Conservation (phyloP, 306 rosid genomes). For the Castanea sativa region DNA sequence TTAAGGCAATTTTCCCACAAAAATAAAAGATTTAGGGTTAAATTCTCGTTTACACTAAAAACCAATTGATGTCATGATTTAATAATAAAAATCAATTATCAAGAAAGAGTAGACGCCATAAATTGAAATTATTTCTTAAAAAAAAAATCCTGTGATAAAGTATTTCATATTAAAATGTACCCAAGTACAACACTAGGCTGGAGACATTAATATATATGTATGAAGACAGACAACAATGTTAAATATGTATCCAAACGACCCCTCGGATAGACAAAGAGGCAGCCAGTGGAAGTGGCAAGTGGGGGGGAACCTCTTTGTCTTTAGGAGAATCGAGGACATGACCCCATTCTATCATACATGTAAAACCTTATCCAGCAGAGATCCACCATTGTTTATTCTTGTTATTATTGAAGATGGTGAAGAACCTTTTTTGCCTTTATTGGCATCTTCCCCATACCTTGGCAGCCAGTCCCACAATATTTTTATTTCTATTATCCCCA, state of each 20-base stretch:
- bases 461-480: not conserved
- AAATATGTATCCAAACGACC: not conserved
- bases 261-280: not conserved
- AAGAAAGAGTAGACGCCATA: rapidly evolving
- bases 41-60: no score
- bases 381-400: not conserved
- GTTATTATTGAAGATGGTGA: not conserved
- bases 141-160: no score
- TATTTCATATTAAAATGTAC: no score
- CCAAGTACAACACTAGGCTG: no score
- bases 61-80: no score
- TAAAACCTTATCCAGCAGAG: no score
- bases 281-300: not conserved
- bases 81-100: no score
- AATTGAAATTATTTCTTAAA: rapidly evolving
- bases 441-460: not conserved
- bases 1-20: no score
- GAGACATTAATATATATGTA: not conserved
- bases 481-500: not conserved
- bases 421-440: not conserved
- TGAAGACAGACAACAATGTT: not conserved
- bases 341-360: not conserved
- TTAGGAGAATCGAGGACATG: not conserved
- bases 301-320: not conserved
- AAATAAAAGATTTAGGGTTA: no score